These are phyloP conservation scores for Penicillium hordei DNA, from an alignment of 2,329 filamentous ascomycete species.

Conservation along the genomic window DNA sequence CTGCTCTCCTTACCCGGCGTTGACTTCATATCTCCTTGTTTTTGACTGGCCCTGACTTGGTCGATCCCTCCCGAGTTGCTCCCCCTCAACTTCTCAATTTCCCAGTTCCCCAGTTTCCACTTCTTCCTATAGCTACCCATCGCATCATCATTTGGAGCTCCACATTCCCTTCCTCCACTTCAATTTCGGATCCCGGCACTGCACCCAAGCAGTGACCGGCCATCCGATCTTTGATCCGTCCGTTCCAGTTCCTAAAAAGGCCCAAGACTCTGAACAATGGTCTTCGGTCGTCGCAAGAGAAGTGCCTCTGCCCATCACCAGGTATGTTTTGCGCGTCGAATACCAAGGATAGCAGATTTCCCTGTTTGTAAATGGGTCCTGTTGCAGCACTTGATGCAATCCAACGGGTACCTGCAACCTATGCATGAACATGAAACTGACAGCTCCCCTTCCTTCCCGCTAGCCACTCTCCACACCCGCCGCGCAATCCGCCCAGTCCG, in stretches of 20 bases:
- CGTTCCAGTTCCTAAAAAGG: neutral
- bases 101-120: neutral
- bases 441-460: constrained; percentile 13
- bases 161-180: constrained; percentile 15
- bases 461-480: constrained; percentile 65
- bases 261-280: constrained; percentile 24
- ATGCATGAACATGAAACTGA: constrained; percentile 12
- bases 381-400: neutral
- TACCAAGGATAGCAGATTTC: neutral
- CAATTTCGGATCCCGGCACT: constrained; percentile 24
- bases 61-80: constrained; percentile 4
- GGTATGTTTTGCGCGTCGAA: constrained; percentile 21
- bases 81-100: constrained; percentile 4
- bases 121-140: neutral
- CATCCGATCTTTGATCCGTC: constrained; percentile 8
- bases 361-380: neutral
- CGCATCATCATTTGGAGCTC: constrained; percentile 7
- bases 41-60: neutral
- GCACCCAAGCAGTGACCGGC: constrained; percentile 25
- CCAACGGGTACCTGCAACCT: constrained; percentile 10
- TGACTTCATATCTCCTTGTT: constrained; percentile 7
- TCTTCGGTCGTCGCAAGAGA: constrained; percentile 44
- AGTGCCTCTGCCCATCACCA: constrained; percentile 43
- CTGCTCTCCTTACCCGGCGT: neutral
- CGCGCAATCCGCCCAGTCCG: constrained; percentile 72